Evolutionary conservation across 2,329 filamentous ascomycete species (phyloP).

Genomic region (Stagonosporopsis chrysanthemi): DNA sequence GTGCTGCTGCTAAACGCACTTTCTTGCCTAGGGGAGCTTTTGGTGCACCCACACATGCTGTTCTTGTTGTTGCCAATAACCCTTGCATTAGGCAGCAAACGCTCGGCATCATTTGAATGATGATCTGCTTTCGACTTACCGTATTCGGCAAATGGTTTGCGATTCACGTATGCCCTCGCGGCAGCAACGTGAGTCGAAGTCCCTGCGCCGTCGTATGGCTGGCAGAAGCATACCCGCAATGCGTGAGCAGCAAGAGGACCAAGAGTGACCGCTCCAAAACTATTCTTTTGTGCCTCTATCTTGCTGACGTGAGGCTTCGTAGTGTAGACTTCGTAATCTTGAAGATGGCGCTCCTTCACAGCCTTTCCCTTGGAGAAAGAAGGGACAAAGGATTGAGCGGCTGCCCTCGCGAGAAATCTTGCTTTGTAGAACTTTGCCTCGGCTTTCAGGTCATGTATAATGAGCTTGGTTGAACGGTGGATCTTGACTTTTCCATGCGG

Average conservation of each 20-base stretch:
- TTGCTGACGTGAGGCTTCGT: background rate
- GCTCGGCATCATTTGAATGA: constrained; percentile 3
- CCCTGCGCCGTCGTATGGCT: constrained; percentile 42
- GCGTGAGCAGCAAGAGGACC: constrained; percentile 28
- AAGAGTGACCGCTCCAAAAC: background rate
- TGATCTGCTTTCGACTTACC: background rate
- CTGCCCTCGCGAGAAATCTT: constrained; percentile 18
- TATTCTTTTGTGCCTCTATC: background rate
- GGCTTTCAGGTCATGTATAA: constrained; percentile 18
- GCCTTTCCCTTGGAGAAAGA: constrained; percentile 21
- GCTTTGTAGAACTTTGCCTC: constrained; percentile 26
- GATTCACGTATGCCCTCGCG: constrained; percentile 1
- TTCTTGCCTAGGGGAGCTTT: background rate
- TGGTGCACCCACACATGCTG: background rate
- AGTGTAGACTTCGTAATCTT: constrained; percentile 6
- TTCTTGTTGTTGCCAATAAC: background rate
- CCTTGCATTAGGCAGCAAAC: constrained; percentile 13
- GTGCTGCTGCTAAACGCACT: background rate
- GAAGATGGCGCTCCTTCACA: constrained; percentile 19
- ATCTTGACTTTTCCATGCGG: constrained; percentile 1
- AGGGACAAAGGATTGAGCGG: constrained; percentile 18
- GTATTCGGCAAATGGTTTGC: background rate
- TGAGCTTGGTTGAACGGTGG: constrained; percentile 13
- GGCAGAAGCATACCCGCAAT: constrained; percentile 47
- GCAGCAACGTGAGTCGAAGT: constrained; percentile 13